Evolutionary conservation across 2,329 filamentous ascomycete species (phyloP).

Genomic region (Bipolaris sorokiniana): DNA sequence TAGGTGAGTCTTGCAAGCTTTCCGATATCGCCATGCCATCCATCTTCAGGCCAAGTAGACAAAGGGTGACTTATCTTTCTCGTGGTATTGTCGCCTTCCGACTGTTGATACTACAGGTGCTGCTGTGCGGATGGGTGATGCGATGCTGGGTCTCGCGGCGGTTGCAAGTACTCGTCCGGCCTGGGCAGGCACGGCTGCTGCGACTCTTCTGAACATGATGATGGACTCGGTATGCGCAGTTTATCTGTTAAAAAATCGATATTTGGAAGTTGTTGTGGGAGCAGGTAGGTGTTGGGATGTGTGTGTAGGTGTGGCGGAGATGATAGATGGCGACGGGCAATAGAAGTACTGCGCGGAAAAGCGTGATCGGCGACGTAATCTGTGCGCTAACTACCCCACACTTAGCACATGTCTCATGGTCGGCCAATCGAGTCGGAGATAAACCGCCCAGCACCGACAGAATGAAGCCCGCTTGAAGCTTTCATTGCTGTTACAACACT

Average conservation of each 20-base stretch:
- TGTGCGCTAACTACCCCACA: conserved; percentile 32
- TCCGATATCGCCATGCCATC: conserved; percentile 21
- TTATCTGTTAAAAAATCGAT: background rate
- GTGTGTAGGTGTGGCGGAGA: conserved; percentile 29
- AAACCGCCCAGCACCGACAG: no score
- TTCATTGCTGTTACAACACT: no score
- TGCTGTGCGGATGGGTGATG: conserved; percentile 53
- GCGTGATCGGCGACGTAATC: conserved; percentile 35
- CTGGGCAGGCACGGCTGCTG: conserved; percentile 60
- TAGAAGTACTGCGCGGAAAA: conserved; percentile 25
- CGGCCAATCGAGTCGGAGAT: conserved; percentile 7
- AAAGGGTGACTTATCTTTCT: conserved; percentile 63
- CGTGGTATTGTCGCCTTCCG: conserved; percentile 64
- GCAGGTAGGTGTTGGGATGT: conserved; percentile 17
- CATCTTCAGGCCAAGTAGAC: background rate
- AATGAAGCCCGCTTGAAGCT: no score
- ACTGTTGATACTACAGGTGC: conserved; percentile 50
- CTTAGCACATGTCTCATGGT: conserved; percentile 16
- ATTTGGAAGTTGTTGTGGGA: conserved; percentile 6
- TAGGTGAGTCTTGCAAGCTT: conserved; percentile 9
- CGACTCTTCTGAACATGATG: conserved; percentile 64
- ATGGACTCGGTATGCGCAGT: conserved; percentile 23
- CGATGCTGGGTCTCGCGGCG: conserved; percentile 57
- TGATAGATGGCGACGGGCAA: conserved; percentile 31
- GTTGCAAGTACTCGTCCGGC: conserved; percentile 58